These are phyloP conservation scores for Komagataella ulmi DNA, from an alignment of 805 yeast species.

Conservation along the genomic window DNA sequence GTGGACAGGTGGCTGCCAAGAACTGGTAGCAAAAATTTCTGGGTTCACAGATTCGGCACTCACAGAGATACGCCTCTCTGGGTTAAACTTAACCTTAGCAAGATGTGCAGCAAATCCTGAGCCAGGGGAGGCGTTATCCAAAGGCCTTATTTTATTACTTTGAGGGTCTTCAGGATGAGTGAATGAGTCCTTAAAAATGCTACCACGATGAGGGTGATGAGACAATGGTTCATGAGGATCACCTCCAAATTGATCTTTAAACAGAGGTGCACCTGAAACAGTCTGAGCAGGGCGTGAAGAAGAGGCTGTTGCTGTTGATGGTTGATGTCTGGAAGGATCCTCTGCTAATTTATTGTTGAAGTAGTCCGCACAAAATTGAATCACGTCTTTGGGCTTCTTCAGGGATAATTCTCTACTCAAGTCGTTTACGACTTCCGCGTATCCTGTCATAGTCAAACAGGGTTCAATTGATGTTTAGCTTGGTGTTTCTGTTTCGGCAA, in stretches of 20 bases:
- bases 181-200: background rate
- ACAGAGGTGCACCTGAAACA: conserved; percentile 34
- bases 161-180: conserved; percentile 7
- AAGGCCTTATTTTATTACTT: conserved; percentile 6
- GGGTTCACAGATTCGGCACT: conserved; percentile 83
- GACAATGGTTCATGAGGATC: conserved; percentile 19
- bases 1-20: conserved; percentile 64
- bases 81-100: conserved; percentile 43
- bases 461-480: background rate
- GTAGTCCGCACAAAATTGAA: conserved; percentile 68
- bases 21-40: conserved; percentile 46
- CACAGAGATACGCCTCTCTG: conserved; percentile 79
- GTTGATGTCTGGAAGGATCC: conserved; percentile 24
- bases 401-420: conserved; percentile 43
- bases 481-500: background rate
- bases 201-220: conserved; percentile 10
- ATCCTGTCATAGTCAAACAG: background rate
- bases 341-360: conserved; percentile 49
- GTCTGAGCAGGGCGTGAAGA: conserved; percentile 30
- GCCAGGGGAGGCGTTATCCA: conserved; percentile 11
- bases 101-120: conserved; percentile 13
- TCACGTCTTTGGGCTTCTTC: conserved; percentile 50
- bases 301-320: conserved; percentile 27
- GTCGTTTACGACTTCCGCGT: conserved; percentile 17
- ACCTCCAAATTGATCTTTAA: conserved; percentile 47